Percentiles rank a stretch among this genome's conserved stretches.
phyloP scores from a whole-genome alignment of 495 filamentous ascomycete species.

The Elasticomyces elasticus region DNA sequence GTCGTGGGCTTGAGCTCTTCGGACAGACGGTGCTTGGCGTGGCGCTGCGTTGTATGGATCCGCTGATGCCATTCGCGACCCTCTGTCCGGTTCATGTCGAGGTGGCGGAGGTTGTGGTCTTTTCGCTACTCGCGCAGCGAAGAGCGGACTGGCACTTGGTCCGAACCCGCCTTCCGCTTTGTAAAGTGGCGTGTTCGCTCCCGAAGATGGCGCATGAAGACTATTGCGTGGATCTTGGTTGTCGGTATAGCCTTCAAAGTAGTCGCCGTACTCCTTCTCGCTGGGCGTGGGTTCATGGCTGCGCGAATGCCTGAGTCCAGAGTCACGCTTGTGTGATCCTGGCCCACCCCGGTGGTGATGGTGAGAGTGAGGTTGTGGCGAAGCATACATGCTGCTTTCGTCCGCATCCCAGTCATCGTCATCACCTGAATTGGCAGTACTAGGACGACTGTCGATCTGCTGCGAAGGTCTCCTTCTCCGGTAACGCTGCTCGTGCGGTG shows the following conservation, averaged over 20 bases:
- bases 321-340: not conserved
- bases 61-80: not conserved
- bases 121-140: slow-evolving; percentile 30
- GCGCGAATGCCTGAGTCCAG: slow-evolving; percentile 22
- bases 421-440: not conserved
- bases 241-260: slow-evolving; percentile 13
- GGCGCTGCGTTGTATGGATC: not conserved
- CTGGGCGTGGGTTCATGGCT: slow-evolving; percentile 30
- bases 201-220: not conserved
- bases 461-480: slow-evolving; percentile 5
- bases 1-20: not conserved
- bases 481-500: slow-evolving; percentile 5
- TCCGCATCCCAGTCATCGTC: slow-evolving; percentile 12
- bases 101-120: slow-evolving; percentile 15
- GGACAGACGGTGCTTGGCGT: slow-evolving; percentile 1
- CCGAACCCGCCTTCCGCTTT: slow-evolving; percentile 19
- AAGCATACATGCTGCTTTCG: slow-evolving; percentile 4
- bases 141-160: slow-evolving; percentile 28
- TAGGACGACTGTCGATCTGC: not conserved
- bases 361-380: not conserved
- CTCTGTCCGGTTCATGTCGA: not conserved
- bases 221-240: slow-evolving; percentile 1
- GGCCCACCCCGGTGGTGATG: not conserved
- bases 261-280: slow-evolving; percentile 27
- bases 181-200: not conserved